Base-by-base conservation (phyloP, 768 basidiomycete genomes). In the Hortiboletus campestris region DNA sequence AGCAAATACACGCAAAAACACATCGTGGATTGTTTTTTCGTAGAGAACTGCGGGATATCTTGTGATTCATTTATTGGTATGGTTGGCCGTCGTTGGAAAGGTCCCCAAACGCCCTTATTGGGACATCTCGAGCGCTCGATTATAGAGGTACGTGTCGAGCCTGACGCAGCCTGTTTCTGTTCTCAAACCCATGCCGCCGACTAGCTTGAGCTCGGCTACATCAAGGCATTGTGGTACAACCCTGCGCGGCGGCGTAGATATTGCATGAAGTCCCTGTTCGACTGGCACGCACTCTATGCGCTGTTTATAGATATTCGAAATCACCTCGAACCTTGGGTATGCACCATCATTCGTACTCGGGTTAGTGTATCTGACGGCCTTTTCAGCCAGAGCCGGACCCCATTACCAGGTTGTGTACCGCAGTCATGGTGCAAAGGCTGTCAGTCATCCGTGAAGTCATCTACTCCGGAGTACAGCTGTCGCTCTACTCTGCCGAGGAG, bases 391-490 rank as follows among this genome's bases (percentile, higher is more conserved):
- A 68, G 14, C 44, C 46, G 22, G 71, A 77, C 46, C 65, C 81
- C 8, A 45, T 68, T 8, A 32, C 39, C 10, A 53, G 47, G 32
- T 6, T 69, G 14, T 59, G 62, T 31, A 59, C 53, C 7, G 76
- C 75, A 0, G 77, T 83, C 4, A 71, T 85, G 5, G 51, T 81
- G n/a, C 84, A 84, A 78, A 79, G 89, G 42, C 68, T 90, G 17
- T 72, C 79, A 6, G 71, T 79, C 11, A 76, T 89, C 4, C 79
- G 83, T 38, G 89, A 93, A 59, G 76, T 94, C 14, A 69, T 91
- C 6, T 74, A 86, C 42, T 85, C 89, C 2, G 91, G 88, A 2
- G 88, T 89, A 58, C 89, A 92, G 67, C 69, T 91, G 20, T 86
- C 89, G 43, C 68, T 94, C 8, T 90, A 91, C 62, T 75, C 81